phyloP scores from a whole-genome alignment of 345 rosid species.

The Clarkia xantiana region DNA sequence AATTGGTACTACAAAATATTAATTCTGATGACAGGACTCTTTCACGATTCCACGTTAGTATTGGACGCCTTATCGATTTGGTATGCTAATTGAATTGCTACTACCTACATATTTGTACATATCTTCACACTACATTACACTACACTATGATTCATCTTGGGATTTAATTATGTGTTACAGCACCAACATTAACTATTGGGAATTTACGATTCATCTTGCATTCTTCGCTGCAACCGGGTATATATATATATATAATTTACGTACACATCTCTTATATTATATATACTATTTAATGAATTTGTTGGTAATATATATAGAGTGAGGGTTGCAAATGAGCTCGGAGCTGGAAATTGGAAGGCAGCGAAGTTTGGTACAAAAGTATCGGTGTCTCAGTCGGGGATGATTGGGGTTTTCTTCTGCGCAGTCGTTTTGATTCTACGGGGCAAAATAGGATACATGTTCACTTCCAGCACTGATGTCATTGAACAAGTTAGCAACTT shows the following conservation, averaged over 20 bases:
- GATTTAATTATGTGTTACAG: slow-evolving; percentile 8
- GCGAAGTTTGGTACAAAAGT: no score
- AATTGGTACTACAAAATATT: slow-evolving; percentile 34
- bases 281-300: no score
- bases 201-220: slow-evolving; percentile 28
- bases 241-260: background rate
- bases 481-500: slow-evolving; percentile 15
- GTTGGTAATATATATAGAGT: no score
- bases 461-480: slow-evolving; percentile 20
- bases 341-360: slow-evolving; percentile 27
- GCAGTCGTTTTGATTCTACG: slow-evolving; percentile 12
- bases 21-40: slow-evolving; percentile 24
- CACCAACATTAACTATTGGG: slow-evolving; percentile 31
- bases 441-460: slow-evolving; percentile 14
- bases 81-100: no score
- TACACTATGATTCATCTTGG: no score
- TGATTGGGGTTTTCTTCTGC: slow-evolving; percentile 20
- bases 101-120: no score
- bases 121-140: no score
- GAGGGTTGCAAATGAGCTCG: slow-evolving; percentile 30
- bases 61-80: slow-evolving; percentile 30
- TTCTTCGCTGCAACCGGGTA: slow-evolving; percentile 35
- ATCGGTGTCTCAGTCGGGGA: no score
- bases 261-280: no score
- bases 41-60: slow-evolving; percentile 21